Evolutionary conservation across 148 eudicot species (phyloP).

Genomic region (Cornus suecica): DNA sequence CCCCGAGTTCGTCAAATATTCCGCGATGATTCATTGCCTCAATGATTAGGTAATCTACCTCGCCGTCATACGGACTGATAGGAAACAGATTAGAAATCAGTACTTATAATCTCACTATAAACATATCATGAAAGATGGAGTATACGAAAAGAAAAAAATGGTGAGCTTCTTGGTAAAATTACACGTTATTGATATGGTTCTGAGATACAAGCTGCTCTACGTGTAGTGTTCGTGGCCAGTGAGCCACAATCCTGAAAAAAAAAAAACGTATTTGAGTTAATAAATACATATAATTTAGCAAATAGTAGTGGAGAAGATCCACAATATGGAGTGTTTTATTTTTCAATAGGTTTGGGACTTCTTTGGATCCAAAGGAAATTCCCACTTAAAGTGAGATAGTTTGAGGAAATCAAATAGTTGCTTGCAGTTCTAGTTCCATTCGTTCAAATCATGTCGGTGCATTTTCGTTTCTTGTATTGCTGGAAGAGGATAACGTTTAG

Average conservation of each 20-base stretch:
- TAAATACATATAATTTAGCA: too few relatives aligned
- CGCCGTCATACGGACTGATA: background rate
- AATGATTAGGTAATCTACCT: background rate
- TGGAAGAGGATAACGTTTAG: too few relatives aligned
- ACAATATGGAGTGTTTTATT: background rate
- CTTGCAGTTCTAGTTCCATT: too few relatives aligned
- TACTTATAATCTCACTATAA: background rate
- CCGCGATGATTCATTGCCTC: background rate
- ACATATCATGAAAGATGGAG: background rate
- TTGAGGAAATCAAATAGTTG: too few relatives aligned
- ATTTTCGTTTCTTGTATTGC: too few relatives aligned
- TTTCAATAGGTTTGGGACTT: too few relatives aligned
- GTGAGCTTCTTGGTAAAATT: background rate
- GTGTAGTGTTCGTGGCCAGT: slow-evolving; percentile 4
- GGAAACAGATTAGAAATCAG: background rate
- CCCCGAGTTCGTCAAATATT: background rate
- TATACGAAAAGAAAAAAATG: background rate
- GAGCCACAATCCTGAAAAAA: background rate
- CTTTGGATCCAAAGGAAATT: too few relatives aligned
- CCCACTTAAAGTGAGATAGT: too few relatives aligned
- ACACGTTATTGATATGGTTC: background rate
- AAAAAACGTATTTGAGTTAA: background rate
- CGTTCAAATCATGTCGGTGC: too few relatives aligned
- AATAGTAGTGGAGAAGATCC: background rate
- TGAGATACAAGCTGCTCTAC: slow-evolving; percentile 1